A percentile compares a stretch with the other conserved stretches of the same genome.
Conservation (phyloP, 257 asterid genomes). For the Solanum neorickii region DNA sequence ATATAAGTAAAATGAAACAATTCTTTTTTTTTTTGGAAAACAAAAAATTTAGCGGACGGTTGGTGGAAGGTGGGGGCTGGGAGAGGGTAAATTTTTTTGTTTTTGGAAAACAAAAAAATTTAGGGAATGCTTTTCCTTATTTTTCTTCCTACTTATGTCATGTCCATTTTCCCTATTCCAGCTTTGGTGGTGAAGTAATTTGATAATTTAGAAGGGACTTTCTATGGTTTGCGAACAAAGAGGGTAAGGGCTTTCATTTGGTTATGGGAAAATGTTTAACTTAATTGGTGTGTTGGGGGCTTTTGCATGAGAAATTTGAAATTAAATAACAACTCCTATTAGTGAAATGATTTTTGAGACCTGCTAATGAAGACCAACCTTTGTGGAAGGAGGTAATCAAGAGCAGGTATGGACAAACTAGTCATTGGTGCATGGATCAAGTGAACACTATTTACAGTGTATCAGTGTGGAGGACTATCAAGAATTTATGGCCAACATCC, state of each 20-base stretch:
- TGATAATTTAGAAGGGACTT: not conserved
- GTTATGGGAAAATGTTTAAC: not conserved
- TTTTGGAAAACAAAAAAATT: too few relatives aligned
- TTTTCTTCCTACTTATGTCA: not conserved
- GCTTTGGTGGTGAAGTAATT: not conserved
- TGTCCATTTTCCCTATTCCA: not conserved
- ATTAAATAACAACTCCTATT: not conserved
- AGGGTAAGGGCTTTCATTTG: not conserved
- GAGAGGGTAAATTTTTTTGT: too few relatives aligned
- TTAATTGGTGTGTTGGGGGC: not conserved
- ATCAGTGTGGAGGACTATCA: not conserved
- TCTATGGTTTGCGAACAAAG: not conserved
- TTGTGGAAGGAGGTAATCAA: not conserved
- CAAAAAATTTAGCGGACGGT: too few relatives aligned
- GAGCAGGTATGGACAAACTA: not conserved
- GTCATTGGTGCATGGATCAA: not conserved
- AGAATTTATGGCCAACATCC: not conserved
- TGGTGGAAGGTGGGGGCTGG: too few relatives aligned
- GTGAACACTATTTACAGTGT: not conserved
- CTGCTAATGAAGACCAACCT: not conserved
- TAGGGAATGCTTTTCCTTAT: not conserved
- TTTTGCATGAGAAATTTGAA: not conserved
- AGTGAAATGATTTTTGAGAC: not conserved
- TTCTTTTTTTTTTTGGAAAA: too few relatives aligned
- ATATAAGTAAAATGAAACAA: too few relatives aligned